Conservation (phyloP, 345 rosid species). For the Pugionium dolabratum region DNA sequence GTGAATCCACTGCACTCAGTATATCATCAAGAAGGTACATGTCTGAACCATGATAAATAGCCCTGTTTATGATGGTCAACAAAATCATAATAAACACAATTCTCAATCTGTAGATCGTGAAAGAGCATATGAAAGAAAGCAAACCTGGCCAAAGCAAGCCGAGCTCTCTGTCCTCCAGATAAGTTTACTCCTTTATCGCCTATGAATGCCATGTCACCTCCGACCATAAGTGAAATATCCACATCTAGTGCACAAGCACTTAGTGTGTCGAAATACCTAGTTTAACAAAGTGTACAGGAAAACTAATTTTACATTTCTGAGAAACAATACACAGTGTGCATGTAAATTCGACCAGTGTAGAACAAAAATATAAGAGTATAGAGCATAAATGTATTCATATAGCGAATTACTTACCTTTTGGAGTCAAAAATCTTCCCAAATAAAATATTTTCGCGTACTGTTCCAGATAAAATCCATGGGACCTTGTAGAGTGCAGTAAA, state of each 20-base stretch:
- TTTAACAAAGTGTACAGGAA: slow-evolving; percentile 20
- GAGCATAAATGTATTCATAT: background rate
- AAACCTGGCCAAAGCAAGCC: slow-evolving; percentile 93
- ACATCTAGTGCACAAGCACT: slow-evolving; percentile 75
- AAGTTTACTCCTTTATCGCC: slow-evolving; percentile 90
- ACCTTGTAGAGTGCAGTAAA: slow-evolving; percentile 49
- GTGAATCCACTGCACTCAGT: slow-evolving; percentile 95
- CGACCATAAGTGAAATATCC: slow-evolving; percentile 77
- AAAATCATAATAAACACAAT: slow-evolving; percentile 29
- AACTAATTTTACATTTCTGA: background rate
- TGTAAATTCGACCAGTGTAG: background rate
- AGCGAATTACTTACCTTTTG: slow-evolving; percentile 46
- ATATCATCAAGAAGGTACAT: slow-evolving; percentile 80
- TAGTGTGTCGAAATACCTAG: slow-evolving; percentile 65
- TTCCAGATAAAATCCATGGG: slow-evolving; percentile 95
- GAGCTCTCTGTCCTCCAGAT: slow-evolving; percentile 97
- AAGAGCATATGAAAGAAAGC: slow-evolving; percentile 15
- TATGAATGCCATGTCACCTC: slow-evolving; percentile 78
- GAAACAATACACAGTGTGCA: background rate
- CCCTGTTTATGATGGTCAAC: slow-evolving; percentile 50
- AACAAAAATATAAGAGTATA: background rate
- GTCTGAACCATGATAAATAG: slow-evolving; percentile 68
- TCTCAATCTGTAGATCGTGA: background rate
- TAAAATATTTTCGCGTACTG: slow-evolving; percentile 70
- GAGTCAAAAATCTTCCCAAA: slow-evolving; percentile 67